Evolutionary conservation across 768 basidiomycete genomes (phyloP).

Genomic region (Serpula lacrymans): DNA sequence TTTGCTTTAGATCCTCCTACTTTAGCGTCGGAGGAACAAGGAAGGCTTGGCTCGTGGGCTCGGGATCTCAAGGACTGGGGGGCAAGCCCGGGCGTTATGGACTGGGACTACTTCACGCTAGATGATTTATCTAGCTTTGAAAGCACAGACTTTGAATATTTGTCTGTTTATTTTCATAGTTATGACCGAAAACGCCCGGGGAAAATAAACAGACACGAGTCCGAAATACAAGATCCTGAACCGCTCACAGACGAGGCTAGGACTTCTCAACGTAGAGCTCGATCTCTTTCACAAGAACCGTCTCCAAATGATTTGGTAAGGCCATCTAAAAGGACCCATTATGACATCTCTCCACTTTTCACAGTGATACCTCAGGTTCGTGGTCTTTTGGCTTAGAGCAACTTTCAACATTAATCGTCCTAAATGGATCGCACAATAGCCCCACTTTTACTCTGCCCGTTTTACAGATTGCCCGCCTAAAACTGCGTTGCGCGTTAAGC

Average conservation of each 20-base stretch:
- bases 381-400: conserved; percentile 4
- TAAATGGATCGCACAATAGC: no score
- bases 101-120: conserved; percentile 35
- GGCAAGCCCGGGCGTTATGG: conserved; percentile 18
- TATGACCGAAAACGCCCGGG: no score
- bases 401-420: no score
- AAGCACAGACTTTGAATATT: conserved; percentile 27
- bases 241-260: no score
- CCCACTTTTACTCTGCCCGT: conserved; percentile 17
- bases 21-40: no score
- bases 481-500: conserved; percentile 19
- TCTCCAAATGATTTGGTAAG: conserved; percentile 6
- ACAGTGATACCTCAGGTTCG: conserved; percentile 45
- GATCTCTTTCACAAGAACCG: no score
- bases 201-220: no score
- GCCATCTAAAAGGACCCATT: conserved; percentile 29
- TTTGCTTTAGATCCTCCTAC: no score
- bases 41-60: no score
- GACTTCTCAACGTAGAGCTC: no score
- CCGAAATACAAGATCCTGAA: no score
- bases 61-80: conserved; percentile 41
- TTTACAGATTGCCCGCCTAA: conserved; percentile 13
- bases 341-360: conserved; percentile 34
- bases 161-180: conserved; percentile 1
- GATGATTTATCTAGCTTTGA: conserved; percentile 43